Evolutionary conservation across 2,329 filamentous ascomycete species (phyloP).

Genomic region (Hypoxylon sp.): DNA sequence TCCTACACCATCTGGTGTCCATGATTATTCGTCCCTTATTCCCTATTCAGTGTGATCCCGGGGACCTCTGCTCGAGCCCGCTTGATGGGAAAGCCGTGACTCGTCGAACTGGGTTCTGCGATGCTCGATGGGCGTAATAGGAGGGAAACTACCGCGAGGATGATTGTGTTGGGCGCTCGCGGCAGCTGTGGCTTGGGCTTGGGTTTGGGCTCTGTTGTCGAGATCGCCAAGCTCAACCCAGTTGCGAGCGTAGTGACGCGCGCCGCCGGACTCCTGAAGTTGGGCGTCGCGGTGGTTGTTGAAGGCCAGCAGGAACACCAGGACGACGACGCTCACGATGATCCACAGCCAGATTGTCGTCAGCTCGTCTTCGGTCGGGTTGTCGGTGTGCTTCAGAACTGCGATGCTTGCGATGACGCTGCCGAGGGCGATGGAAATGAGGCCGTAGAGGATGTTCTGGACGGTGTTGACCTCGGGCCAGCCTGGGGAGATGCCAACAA

Average conservation of each 20-base stretch:
- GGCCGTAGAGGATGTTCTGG: neutral
- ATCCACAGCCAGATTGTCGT: conserved; percentile 3
- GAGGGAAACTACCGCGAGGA: neutral
- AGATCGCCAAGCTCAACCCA: conserved; percentile 16
- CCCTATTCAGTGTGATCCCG: neutral
- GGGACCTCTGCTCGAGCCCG: neutral
- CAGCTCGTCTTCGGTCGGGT: neutral
- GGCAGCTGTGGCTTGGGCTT: neutral
- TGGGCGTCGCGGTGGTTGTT: conserved; percentile 9
- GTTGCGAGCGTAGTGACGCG: neutral
- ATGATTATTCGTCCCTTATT: neutral
- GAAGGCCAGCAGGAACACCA: conserved; percentile 9
- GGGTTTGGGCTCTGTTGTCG: neutral
- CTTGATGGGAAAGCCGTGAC: neutral
- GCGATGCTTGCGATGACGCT: neutral
- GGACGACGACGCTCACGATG: neutral
- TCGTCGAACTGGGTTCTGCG: neutral
- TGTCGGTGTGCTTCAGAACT: neutral
- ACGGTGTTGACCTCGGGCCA: neutral
- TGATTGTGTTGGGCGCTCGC: neutral
- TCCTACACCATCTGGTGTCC: neutral
- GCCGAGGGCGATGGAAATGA: neutral
- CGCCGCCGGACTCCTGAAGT: neutral
- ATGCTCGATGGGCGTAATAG: neutral
- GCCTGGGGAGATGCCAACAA: neutral